phyloP scores from a whole-genome alignment of 2,329 filamentous ascomycete species.

The Zopfia rhizophila region DNA sequence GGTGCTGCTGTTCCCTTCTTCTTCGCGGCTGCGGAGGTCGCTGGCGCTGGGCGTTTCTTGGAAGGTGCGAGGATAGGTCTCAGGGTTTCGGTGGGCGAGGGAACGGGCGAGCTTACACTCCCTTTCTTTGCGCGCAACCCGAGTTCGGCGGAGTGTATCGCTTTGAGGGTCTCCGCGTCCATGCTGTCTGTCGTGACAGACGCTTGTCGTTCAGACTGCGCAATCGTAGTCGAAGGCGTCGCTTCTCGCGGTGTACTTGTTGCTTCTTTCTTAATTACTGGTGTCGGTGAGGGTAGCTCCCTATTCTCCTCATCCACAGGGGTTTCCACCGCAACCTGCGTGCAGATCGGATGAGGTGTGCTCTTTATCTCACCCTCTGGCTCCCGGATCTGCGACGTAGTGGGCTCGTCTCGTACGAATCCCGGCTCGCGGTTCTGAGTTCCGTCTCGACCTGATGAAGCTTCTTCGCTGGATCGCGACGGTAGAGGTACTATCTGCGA shows the following conservation, averaged over 20 bases:
- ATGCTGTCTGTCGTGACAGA: constrained; percentile 34
- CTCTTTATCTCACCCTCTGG: constrained; percentile 27
- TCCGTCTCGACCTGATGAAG: constrained; percentile 23
- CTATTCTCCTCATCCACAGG: constrained; percentile 18
- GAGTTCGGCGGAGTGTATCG: constrained; percentile 57
- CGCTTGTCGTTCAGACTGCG: constrained; percentile 31
- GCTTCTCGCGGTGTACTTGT: constrained; percentile 49
- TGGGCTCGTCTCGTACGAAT: constrained; percentile 40
- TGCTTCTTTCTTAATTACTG: constrained; percentile 54
- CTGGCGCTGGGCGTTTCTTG: constrained; percentile 59
- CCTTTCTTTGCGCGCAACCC: constrained; percentile 50
- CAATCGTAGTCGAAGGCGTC: constrained; percentile 38
- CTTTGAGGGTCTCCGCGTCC: constrained; percentile 54
- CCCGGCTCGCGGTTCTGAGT: constrained; percentile 45
- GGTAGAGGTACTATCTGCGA: constrained; percentile 35
- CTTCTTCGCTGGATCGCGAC: constrained; percentile 22
- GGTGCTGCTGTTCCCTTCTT: constrained; percentile 59
- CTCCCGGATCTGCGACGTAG: constrained; percentile 39
- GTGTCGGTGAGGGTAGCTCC: constrained; percentile 39
- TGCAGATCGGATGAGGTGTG: constrained; percentile 23
- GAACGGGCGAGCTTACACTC: constrained; percentile 45
- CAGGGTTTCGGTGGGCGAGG: constrained; percentile 52
- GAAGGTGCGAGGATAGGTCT: constrained; percentile 43
- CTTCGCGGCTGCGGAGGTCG: constrained; percentile 48
- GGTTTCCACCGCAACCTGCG: constrained; percentile 14